Evolutionary conservation across 805 yeast species (phyloP).

Genomic region (Saccharomycopsis sp.): DNA sequence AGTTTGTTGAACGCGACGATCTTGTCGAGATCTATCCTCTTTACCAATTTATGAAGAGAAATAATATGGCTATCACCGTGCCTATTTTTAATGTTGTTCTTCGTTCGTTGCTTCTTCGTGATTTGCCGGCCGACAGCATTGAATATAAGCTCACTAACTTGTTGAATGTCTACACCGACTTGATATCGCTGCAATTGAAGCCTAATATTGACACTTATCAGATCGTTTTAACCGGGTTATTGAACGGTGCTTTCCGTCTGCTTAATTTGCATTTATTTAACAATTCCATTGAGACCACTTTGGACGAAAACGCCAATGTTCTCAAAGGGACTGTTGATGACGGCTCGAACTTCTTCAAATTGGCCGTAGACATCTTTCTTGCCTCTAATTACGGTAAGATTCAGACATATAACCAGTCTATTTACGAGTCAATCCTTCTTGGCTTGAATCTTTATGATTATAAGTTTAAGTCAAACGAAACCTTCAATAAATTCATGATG

Average conservation of each 20-base stretch:
- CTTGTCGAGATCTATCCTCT: slow-evolving; percentile 15
- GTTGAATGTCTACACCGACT: slow-evolving; percentile 20
- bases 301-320: slow-evolving; percentile 15
- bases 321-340: slow-evolving; percentile 7
- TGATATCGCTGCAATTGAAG: slow-evolving; percentile 13
- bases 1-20: slow-evolving; percentile 4
- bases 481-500: slow-evolving; percentile 12
- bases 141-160: slow-evolving; percentile 17
- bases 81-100: slow-evolving; percentile 15
- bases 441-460: slow-evolving; percentile 17
- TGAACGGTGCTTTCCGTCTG: slow-evolving; percentile 17
- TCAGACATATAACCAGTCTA: slow-evolving; percentile 9
- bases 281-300: slow-evolving; percentile 7
- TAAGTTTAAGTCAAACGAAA: slow-evolving; percentile 8
- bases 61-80: slow-evolving; percentile 10
- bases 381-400: slow-evolving; percentile 15
- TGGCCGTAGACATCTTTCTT: slow-evolving; percentile 20
- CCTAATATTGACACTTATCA: slow-evolving; percentile 17
- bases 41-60: slow-evolving; percentile 19
- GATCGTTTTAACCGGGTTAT: slow-evolving; percentile 12
- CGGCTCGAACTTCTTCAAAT: slow-evolving; percentile 18
- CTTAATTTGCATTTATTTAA: slow-evolving; percentile 8
- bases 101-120: slow-evolving; percentile 8
- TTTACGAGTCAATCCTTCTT: slow-evolving; percentile 16
- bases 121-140: slow-evolving; percentile 17